Conservation (phyloP, 2,329 filamentous ascomycete genomes). For the Colletotrichum agaves region DNA sequence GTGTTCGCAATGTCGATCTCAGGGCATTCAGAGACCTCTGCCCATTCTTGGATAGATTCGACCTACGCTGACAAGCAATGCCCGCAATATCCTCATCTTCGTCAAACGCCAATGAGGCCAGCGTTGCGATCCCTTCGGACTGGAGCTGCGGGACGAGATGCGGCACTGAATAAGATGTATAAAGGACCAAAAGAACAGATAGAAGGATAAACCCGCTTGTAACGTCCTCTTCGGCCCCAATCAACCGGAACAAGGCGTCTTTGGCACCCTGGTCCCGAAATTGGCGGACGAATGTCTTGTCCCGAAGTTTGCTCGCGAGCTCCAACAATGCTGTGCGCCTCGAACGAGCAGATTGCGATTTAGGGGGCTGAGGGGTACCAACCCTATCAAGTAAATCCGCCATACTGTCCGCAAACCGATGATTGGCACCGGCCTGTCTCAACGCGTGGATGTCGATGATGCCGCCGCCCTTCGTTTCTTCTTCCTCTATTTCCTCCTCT, state of each 20-base stretch:
- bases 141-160: conserved; percentile 69
- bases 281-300: conserved; percentile 72
- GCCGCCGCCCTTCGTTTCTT: conserved; percentile 55
- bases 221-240: conserved; percentile 68
- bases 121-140: conserved; percentile 62
- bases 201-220: conserved; percentile 72
- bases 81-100: conserved; percentile 65
- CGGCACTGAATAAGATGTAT: conserved; percentile 68
- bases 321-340: conserved; percentile 70
- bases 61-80: conserved; percentile 72
- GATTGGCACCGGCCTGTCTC: conserved; percentile 73
- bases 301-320: conserved; percentile 66
- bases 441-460: conserved; percentile 74
- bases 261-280: conserved; percentile 82
- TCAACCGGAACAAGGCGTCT: conserved; percentile 71
- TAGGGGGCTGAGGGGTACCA: conserved; percentile 60
- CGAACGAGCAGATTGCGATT: conserved; percentile 58
- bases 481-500: conserved; percentile 56
- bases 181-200: conserved; percentile 71
- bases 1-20: conserved; percentile 61
- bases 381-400: conserved; percentile 72
- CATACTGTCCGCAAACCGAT: conserved; percentile 73
- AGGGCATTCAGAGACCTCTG: conserved; percentile 67
- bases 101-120: conserved; percentile 67
- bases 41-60: conserved; percentile 75